phyloP scores from a whole-genome alignment of 139 green algal species.

The Medakamo hakoo region DNA sequence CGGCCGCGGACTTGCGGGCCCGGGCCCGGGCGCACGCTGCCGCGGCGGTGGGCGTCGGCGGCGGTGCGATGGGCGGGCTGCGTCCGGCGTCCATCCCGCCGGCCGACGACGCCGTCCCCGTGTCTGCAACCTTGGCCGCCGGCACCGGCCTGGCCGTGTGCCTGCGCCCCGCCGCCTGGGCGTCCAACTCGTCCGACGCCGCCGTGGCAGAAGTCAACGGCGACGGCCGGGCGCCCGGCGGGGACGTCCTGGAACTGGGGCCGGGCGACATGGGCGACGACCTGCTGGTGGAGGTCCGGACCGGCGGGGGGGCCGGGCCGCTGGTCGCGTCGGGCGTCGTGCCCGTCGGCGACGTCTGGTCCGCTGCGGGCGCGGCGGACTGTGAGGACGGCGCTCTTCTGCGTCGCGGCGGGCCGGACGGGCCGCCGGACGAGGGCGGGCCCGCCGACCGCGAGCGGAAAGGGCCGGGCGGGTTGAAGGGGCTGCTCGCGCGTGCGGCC shows the following conservation, averaged over 20 bases:
- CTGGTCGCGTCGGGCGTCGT: conserved; percentile 6
- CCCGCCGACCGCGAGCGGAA: not conserved
- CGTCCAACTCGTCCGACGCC: not conserved
- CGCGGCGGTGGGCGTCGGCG: not conserved
- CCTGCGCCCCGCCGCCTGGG: not conserved
- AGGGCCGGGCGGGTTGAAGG: not conserved
- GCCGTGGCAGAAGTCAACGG: not conserved
- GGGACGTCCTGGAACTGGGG: conserved; percentile 9
- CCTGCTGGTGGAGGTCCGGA: conserved; percentile 16
- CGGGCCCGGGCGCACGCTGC: not conserved
- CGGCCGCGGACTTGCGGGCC: not conserved
- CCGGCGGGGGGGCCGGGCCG: not conserved
- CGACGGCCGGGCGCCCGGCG: not conserved
- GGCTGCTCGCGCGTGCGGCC: not conserved
- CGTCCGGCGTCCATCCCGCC: too few relatives aligned
- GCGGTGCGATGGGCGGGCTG: not conserved
- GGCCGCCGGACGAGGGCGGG: not conserved
- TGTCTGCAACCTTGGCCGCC: too few relatives aligned
- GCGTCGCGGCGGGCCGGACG: too few relatives aligned
- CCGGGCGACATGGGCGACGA: conserved; percentile 7
- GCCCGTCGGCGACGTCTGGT: conserved; percentile 8
- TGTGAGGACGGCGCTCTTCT: not conserved
- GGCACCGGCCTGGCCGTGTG: not conserved
- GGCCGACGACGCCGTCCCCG: too few relatives aligned
- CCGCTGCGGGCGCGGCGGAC: conserved; percentile 2